Percentiles rank a stretch among this genome's conserved stretches.
Evolutionary conservation across 2,329 filamentous ascomycete species (phyloP).

Genomic region (Lecanicillium sp.): DNA sequence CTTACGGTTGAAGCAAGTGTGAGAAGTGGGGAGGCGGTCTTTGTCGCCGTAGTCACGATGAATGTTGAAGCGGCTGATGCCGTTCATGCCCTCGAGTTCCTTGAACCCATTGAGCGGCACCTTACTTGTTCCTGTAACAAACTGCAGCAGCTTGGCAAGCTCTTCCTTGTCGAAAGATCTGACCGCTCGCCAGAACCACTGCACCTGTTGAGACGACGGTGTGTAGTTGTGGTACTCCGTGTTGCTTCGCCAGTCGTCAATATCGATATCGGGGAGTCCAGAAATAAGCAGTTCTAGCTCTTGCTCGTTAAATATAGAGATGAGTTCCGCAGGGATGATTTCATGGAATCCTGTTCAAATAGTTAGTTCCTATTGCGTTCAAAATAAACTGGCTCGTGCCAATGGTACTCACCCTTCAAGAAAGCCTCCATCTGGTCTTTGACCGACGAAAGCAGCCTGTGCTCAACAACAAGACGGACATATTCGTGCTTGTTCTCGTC

Average conservation of each 20-base stretch:
- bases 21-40: conserved; percentile 87
- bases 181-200: conserved; percentile 99
- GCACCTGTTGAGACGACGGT: conserved; percentile 88
- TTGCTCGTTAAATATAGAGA: conserved; percentile 97
- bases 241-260: conserved; percentile 99
- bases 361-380: conserved; percentile 1
- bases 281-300: conserved; percentile 95
- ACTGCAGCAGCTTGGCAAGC: conserved; percentile 91
- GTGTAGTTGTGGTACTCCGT: conserved; percentile 98
- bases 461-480: conserved; percentile 87
- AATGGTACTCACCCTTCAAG: conserved; percentile 56
- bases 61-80: conserved; percentile 95
- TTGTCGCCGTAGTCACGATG: conserved; percentile 97
- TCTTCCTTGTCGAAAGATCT: conserved; percentile 99
- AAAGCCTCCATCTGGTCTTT: conserved; percentile 93
- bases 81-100: conserved; percentile 98
- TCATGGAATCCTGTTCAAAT: conserved; percentile 74
- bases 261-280: conserved; percentile 90
- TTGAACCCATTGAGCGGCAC: conserved; percentile 98
- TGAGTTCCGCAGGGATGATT: conserved; percentile 87
- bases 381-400: no score
- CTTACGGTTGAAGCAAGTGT: conserved; percentile 99
- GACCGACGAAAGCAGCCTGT: conserved; percentile 85
- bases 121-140: conserved; percentile 97
- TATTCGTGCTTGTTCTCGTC: conserved; percentile 99